These are phyloP conservation scores for Panicum hallii DNA, from an alignment of 202 grass and related monocot genomes.

Conservation along the genomic window DNA sequence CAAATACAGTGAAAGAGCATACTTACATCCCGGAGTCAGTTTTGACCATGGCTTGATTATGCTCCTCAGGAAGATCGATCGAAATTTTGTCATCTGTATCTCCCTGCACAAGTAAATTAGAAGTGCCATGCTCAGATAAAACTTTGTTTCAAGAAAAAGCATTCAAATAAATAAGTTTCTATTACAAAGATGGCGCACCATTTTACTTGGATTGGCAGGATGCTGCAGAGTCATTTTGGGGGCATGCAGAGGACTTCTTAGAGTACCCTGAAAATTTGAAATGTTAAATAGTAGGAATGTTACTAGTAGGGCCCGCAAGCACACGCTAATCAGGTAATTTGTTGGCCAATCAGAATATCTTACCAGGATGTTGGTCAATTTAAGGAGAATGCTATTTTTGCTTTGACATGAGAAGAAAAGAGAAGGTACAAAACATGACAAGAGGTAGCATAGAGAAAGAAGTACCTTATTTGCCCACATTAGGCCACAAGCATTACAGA, in stretches of 20 bases:
- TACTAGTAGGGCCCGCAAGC: conserved; percentile 30
- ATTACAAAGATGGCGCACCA: conserved; percentile 37
- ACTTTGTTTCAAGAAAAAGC: not conserved
- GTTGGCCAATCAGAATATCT: not conserved
- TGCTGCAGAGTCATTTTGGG: conserved; percentile 54
- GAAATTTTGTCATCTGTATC: conserved; percentile 37
- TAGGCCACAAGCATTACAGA: conserved; percentile 73
- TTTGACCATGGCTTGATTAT: conserved; percentile 16
- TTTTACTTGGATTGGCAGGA: conserved; percentile 50
- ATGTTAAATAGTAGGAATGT: conserved; percentile 12
- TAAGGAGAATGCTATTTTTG: not conserved
- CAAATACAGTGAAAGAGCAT: conserved; percentile 20
- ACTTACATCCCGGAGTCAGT: conserved; percentile 48
- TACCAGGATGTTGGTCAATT: conserved; percentile 6
- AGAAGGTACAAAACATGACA: not conserved
- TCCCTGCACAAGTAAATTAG: conserved; percentile 24
- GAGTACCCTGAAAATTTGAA: conserved; percentile 59
- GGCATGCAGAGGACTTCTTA: conserved; percentile 60
- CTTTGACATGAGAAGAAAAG: conserved; percentile 7
- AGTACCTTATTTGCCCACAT: conserved; percentile 84
- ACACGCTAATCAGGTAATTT: conserved; percentile 17
- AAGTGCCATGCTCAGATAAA: conserved; percentile 27
- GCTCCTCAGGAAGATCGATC: conserved; percentile 37
- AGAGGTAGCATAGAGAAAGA: conserved; percentile 16
- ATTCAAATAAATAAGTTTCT: conserved; percentile 7